Conservation (phyloP, 192 early-diverging fungal species). For the Podila minutissima region DNA sequence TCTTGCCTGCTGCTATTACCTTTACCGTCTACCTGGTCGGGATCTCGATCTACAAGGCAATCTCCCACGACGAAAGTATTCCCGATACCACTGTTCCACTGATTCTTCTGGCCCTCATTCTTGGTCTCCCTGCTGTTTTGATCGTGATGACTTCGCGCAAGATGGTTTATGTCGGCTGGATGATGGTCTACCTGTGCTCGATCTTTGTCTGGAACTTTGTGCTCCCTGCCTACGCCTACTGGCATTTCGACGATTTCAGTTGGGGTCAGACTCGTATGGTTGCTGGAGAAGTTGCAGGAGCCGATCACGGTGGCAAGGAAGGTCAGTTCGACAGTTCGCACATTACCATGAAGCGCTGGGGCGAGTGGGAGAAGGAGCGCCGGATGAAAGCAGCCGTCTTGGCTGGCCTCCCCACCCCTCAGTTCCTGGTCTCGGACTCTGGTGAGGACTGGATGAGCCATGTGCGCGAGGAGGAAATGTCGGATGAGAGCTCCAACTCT, state of each 20-base stretch:
- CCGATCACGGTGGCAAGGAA: slow-evolving; percentile 63
- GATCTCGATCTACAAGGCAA: slow-evolving; percentile 36
- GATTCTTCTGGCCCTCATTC: slow-evolving; percentile 76
- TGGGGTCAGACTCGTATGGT: slow-evolving; percentile 83
- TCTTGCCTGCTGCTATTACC: slow-evolving; percentile 89
- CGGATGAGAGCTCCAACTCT: slow-evolving; percentile 45
- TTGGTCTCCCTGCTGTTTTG: slow-evolving; percentile 90
- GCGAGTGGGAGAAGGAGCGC: slow-evolving; percentile 66
- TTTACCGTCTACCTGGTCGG: slow-evolving; percentile 85
- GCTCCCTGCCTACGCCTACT: slow-evolving; percentile 83
- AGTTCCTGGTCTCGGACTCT: slow-evolving; percentile 51
- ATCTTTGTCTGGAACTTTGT: slow-evolving; percentile 86
- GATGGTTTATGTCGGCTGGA: slow-evolving; percentile 91
- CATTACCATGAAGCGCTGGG: slow-evolving; percentile 79
- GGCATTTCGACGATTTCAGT: slow-evolving; percentile 91
- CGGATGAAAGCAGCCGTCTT: slow-evolving; percentile 56
- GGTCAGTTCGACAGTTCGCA: slow-evolving; percentile 73
- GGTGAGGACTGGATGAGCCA: slow-evolving; percentile 46
- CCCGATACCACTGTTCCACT: slow-evolving; percentile 65
- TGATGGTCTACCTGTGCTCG: slow-evolving; percentile 79
- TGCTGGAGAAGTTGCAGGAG: slow-evolving; percentile 66
- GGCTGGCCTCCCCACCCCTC: slow-evolving; percentile 52
- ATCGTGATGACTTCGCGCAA: slow-evolving; percentile 92
- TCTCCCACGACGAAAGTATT: slow-evolving; percentile 19
- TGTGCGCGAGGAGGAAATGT: slow-evolving; percentile 37